These are phyloP conservation scores for Thyridium curvatum DNA, from an alignment of 2,329 filamentous ascomycete genomes.

Conservation along the genomic window DNA sequence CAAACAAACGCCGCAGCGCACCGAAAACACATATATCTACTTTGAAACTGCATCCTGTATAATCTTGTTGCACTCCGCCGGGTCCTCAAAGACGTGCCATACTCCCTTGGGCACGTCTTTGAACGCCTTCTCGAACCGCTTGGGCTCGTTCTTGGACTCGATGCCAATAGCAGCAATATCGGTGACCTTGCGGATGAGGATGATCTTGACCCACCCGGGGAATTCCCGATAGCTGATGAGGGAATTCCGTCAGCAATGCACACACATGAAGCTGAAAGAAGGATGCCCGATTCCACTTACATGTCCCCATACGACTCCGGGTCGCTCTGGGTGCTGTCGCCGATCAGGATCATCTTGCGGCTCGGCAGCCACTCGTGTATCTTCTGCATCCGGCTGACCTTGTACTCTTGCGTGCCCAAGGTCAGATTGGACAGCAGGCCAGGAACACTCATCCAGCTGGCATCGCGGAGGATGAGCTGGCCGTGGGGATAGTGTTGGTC, in stretches of 20 bases:
- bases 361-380: slow-evolving; percentile 73
- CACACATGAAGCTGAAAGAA: no score
- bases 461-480: slow-evolving; percentile 77
- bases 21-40: no score
- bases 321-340: slow-evolving; percentile 87
- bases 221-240: slow-evolving; percentile 50
- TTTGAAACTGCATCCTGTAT: slow-evolving; percentile 21
- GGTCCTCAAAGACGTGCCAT: slow-evolving; percentile 81
- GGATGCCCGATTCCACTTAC: slow-evolving; percentile 31
- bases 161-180: slow-evolving; percentile 66
- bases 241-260: not conserved
- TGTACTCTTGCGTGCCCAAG: slow-evolving; percentile 77
- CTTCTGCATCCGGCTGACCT: slow-evolving; percentile 71
- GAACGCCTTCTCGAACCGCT: slow-evolving; percentile 80
- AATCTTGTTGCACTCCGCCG: slow-evolving; percentile 53
- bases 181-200: slow-evolving; percentile 79
- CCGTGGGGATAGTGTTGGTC: slow-evolving; percentile 66
- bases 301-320: slow-evolving; percentile 85
- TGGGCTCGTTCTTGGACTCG: slow-evolving; percentile 64
- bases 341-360: slow-evolving; percentile 75
- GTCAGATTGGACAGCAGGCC: slow-evolving; percentile 77
- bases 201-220: slow-evolving; percentile 72
- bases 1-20: no score
- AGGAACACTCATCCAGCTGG: slow-evolving; percentile 76
- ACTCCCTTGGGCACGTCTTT: slow-evolving; percentile 59